Evolutionary conservation across 352 stramenopile genomes (phyloP), one percentile per base, ranked within the genome.

Genomic region (Peronospora tabacina): DNA sequence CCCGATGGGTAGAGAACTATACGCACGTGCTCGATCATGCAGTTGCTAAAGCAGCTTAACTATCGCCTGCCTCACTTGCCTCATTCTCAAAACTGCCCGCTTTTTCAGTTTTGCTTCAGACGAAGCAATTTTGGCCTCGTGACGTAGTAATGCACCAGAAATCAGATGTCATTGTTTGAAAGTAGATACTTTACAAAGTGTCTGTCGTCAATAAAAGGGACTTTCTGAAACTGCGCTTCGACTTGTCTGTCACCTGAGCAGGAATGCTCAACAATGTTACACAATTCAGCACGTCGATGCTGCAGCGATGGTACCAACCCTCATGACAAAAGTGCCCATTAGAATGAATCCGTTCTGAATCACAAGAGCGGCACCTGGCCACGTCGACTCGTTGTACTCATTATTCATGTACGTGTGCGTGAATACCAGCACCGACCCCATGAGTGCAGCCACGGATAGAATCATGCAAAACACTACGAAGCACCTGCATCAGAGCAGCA

Each of bases 281-380:
- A 36, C 12, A 39, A 28, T 19, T 52, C 24, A 67, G 36, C 64
- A 64, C 9, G 49, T 61, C 1, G 59, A 61, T 22, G 55, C 55
- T 3, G 67, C 61, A 16, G 61, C 62, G 46, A 85, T 72, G 5
- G 68, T 60, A 6, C 68, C 69, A 16, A 61, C 56, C 36, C 74
- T 60, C 74, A 85, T 85, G 54, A 79, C 58, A 43, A 81, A 61
- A 8, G 68, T 82, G 26, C 61, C 69, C 43, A 85, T 61, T 35
- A 82, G 45, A 29, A 85, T 76, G 29, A 82, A 63, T 10, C 75
- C 61, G 40, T 79, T 85, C 51, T 85, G 74, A 30, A 82, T 61
- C 41, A 85, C 58, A 38, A 85, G 70, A 4, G 71, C 61, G 7
- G 76, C 71, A 16, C 74, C 74, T 0, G 74, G 74, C 71, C 71